A percentile compares a stretch with the other conserved stretches of the same genome.
Conservation (phyloP, 805 yeast species). For the Candida michaelii region DNA sequence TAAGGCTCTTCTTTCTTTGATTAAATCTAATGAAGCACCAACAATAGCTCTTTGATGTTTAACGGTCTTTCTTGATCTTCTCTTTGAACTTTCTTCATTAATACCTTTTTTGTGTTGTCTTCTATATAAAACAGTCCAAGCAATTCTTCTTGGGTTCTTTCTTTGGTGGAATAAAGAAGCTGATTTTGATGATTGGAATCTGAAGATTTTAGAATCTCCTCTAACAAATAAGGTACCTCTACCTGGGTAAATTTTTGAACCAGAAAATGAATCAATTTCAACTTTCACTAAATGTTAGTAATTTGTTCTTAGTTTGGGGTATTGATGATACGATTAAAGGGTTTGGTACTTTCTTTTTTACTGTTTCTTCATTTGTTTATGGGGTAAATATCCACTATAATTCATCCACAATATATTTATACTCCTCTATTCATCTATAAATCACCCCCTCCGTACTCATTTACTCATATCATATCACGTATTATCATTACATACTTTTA, state of each 20-base stretch:
- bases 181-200: conserved; percentile 97
- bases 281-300: conserved; percentile 80
- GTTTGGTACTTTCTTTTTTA: too few relatives aligned
- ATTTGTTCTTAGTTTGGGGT: too few relatives aligned
- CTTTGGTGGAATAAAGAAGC: conserved; percentile 98
- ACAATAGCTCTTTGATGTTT: conserved; percentile 99
- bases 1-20: conserved; percentile 94
- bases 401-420: not conserved
- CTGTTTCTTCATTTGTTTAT: not conserved
- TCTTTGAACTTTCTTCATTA: conserved; percentile 97
- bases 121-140: conserved; percentile 99
- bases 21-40: conserved; percentile 98
- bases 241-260: conserved; percentile 99
- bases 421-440: not conserved
- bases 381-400: not conserved
- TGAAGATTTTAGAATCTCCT: conserved; percentile 99
- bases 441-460: not conserved
- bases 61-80: conserved; percentile 95
- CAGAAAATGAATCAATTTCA: conserved; percentile 99
- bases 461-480: not conserved
- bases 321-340: too few relatives aligned
- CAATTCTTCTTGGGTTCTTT: conserved; percentile 99
- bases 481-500: conserved; percentile 2
- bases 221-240: conserved; percentile 99
- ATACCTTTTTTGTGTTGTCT: conserved; percentile 99